These are phyloP conservation scores for Neopestalotiopsis rosae DNA, from an alignment of 2,329 filamentous ascomycete species.

Conservation along the genomic window DNA sequence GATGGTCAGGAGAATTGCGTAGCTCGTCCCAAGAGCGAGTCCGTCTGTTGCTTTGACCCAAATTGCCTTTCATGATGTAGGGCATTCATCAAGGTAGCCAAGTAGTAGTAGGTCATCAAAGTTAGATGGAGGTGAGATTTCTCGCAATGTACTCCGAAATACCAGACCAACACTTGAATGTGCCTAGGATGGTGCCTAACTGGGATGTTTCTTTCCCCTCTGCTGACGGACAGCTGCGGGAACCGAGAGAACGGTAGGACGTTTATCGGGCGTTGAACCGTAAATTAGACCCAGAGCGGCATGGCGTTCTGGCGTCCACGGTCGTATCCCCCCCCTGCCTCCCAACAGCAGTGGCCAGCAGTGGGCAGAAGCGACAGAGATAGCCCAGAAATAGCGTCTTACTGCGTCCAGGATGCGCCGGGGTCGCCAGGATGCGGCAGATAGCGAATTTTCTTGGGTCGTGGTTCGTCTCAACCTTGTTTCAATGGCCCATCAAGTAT, in stretches of 20 bases:
- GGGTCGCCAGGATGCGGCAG: neutral
- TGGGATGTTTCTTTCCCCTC: neutral
- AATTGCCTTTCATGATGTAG: neutral
- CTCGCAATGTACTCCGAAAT: neutral
- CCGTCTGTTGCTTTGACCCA: neutral
- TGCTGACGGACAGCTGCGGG: neutral
- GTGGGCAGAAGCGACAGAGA: conserved; percentile 1
- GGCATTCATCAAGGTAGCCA: neutral
- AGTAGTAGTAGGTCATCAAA: neutral
- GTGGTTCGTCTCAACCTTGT: neutral
- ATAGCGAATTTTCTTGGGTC: neutral
- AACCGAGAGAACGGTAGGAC: conserved; percentile 11
- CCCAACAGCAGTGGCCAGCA: neutral
- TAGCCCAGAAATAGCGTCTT: neutral
- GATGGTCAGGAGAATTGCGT: neutral
- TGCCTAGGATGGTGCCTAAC: neutral
- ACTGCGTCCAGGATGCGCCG: neutral
- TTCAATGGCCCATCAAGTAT: neutral
- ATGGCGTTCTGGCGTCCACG: conserved; percentile 1
- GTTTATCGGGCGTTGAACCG: neutral
- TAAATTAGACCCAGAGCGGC: neutral
- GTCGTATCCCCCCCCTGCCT: neutral
- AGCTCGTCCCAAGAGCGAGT: neutral
- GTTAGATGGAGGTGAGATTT: neutral
- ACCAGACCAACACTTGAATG: neutral